Evolutionary conservation across 2,329 filamentous ascomycete species (phyloP).

Genomic region (Fusarium sp.): DNA sequence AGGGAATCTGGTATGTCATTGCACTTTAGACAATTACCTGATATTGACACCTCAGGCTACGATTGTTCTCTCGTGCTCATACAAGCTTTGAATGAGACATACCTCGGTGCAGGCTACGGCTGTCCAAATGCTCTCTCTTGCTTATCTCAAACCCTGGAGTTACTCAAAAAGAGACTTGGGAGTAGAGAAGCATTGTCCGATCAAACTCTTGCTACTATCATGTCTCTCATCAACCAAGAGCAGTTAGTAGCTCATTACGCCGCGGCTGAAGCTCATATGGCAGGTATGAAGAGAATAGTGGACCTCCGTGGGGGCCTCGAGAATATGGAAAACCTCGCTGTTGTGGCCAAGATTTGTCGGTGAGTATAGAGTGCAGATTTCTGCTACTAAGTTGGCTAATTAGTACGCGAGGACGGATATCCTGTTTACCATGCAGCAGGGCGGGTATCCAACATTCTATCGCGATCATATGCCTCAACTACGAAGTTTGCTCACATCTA

Average conservation of each 20-base stretch:
- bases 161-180: not conserved
- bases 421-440: constrained; percentile 12
- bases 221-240: constrained; percentile 17
- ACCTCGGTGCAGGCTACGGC: constrained; percentile 4
- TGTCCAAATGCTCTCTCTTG: not conserved
- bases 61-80: constrained; percentile 3
- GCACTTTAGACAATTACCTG: accelerated
- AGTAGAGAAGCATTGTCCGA: constrained; percentile 2
- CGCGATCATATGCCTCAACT: not conserved
- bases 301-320: constrained; percentile 13
- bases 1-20: not conserved
- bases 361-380: not conserved
- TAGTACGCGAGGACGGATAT: constrained; percentile 1
- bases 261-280: constrained; percentile 2
- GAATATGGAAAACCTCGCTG: not conserved
- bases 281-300: constrained; percentile 4
- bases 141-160: constrained; percentile 9
- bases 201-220: not conserved
- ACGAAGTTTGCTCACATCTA: accelerated
- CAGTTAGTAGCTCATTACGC: constrained; percentile 1
- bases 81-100: constrained; percentile 23
- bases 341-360: not conserved
- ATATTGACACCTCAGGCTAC: not conserved
- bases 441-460: not conserved
- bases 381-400: not conserved